Base-by-base conservation (phyloP, 108 stramenopile species). In the Fistulifera solaris region DNA sequence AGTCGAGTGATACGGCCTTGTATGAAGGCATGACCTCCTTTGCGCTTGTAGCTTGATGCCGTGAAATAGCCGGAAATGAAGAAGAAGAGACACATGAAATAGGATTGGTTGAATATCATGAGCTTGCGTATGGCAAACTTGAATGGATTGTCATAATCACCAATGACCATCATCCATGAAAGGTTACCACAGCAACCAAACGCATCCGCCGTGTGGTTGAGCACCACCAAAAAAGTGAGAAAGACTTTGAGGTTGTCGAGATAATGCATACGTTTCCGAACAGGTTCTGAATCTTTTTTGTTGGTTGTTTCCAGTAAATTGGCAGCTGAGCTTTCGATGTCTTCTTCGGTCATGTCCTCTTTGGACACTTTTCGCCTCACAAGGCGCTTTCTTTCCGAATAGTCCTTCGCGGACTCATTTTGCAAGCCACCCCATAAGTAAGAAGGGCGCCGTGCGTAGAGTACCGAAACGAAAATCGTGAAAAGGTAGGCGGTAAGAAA, bases 51-150 rank as follows among this genome's bases (percentile, higher is more conserved):
- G 41, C 55, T 56, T 3, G 10, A 11, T 8, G 55, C 39, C 19
- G 39, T 12, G 41, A 56, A 56, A 22, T 56, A 56, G 39, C 23
- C 55, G 1, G 38, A 40, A 2, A 56, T 41, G 25, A 56, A 56
- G 55, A 40, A 56, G 39, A 56, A 56, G 1, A 56, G 39, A 10
- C 39, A 26, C 55, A 56, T 56, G 21, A 56, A 56, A 40, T 40
- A 56, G 22, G 38, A 21, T 56, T 56, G 55, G 41, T 56, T 56
- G 39, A 56, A 24, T 10, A 21, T 40, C 25, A 41, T 26, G 40
- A 56, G 40, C 21, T 12, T 21, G 8, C 39, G 21, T 22, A 14
- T 26, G 16, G 23, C n/a, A 19, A 40, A 23, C 21, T 40, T 19
- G 19, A 56, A 56, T 1, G 39, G 19, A 40, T 56, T 56, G 1